Percentiles rank a stretch among this genome's conserved stretches.
Conservation (phyloP, 2,329 filamentous ascomycete genomes). For the Periconia digitata region DNA sequence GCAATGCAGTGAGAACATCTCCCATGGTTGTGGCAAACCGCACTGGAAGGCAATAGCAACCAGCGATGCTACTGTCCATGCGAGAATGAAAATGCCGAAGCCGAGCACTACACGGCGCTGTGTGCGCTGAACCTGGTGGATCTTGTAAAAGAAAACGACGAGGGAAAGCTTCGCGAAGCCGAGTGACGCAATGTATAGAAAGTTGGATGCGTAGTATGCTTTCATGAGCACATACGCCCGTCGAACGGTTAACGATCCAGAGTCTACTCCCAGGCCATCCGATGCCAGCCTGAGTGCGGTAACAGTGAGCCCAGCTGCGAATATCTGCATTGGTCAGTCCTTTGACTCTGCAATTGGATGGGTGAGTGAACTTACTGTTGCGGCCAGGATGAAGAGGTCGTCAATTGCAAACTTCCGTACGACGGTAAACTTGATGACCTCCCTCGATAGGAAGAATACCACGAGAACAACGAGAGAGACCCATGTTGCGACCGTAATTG, state of each 20-base stretch:
- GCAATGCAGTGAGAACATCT: slow-evolving; percentile 26
- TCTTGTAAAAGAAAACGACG: slow-evolving; percentile 27
- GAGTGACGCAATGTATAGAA: slow-evolving; percentile 33
- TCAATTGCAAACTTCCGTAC: slow-evolving; percentile 27
- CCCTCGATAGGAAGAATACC: slow-evolving; percentile 26
- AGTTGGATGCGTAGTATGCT: slow-evolving; percentile 34
- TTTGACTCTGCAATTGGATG: too few relatives aligned
- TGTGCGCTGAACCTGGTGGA: slow-evolving; percentile 15
- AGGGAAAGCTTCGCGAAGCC: slow-evolving; percentile 37
- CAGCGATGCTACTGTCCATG: slow-evolving; percentile 31
- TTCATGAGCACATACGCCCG: slow-evolving; percentile 29
- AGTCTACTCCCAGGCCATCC: slow-evolving; percentile 23
- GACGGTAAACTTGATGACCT: slow-evolving; percentile 28
- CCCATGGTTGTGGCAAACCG: slow-evolving; percentile 33
- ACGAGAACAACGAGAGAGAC: slow-evolving; percentile 23
- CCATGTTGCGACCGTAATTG: slow-evolving; percentile 30
- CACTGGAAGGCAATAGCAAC: slow-evolving; percentile 33
- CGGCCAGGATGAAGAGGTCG: slow-evolving; percentile 32
- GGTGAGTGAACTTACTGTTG: slow-evolving; percentile 24
- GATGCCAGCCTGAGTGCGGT: slow-evolving; percentile 27
- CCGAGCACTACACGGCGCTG: slow-evolving; percentile 22
- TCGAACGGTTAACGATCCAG: slow-evolving; percentile 14
- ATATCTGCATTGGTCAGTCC: slow-evolving; percentile 23
- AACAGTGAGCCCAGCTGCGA: slow-evolving; percentile 28
- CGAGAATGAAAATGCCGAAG: slow-evolving; percentile 24